Evolutionary conservation across 441 rosid species (phyloP), one percentile per base, ranked within the genome.

Genomic region (Gossypium gossypioides): DNA sequence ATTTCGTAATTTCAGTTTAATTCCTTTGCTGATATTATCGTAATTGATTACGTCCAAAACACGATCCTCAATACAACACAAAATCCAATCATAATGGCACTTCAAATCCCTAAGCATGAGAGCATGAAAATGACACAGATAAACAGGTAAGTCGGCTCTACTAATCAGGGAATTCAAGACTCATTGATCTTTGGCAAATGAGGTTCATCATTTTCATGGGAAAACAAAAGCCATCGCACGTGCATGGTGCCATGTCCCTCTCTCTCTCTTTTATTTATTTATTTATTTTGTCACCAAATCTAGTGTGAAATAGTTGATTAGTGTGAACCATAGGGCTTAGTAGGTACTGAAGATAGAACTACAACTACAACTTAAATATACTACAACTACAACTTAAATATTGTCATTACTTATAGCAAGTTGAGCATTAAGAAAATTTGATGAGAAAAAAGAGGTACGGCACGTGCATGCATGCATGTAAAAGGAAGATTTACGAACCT

Each of bases 401-500:
- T 13, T 15, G 19, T 13, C 40, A 16, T 18, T 18, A 4, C n/a
- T 37, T 65, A 3, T 7, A 2, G 56, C 70, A 66, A 66, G 71
- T 68, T 58, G 59, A n/a, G 15, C 34, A 51, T 50, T 24, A 46
- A 46, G 52, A 9, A n/a, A 37, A 7, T 15, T 58, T 54, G 34
- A 48, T 60, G 75, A 71, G 62, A 59, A 65, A 72, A 63, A 70
- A 69, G 75, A 73, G 69, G 71, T 19, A 32, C 65, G 2, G 64
- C 80, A 81, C 72, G 84, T 55, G 60, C 60, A 21, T 68, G 72
- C 60, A 68, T 81, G 82, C 80, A 76, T 78, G 79, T n/a, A 57
- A 55, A 21, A 57, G 62, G 62, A 57, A 22, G 61, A 24, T 52
- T 5, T 52, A 24, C 6, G 61, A 68, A 56, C 80, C 55, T 76